Percentiles rank a stretch among this genome's conserved stretches.
phyloP scores from a whole-genome alignment of 371 early-diverging fungal genomes.

The Zychaea mexicana region DNA sequence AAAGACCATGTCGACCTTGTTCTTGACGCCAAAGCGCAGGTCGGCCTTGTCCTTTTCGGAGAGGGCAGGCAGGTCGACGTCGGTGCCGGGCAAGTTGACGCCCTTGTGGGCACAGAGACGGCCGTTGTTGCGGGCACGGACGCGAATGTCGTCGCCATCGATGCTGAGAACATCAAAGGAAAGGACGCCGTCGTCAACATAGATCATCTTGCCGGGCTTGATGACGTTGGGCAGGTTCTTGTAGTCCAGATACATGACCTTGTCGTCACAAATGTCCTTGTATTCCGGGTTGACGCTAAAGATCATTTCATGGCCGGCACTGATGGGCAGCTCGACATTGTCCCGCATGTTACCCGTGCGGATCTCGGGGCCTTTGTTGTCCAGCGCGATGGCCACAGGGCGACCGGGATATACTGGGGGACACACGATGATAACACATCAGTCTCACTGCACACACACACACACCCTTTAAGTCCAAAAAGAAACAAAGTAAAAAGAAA shows the following conservation, averaged over 20 bases:
- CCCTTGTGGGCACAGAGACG: slow-evolving; percentile 79
- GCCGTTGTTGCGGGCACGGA: slow-evolving; percentile 71
- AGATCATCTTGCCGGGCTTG: slow-evolving; percentile 81
- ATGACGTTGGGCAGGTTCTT: slow-evolving; percentile 81
- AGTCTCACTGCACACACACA: neutral
- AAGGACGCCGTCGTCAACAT: slow-evolving; percentile 82
- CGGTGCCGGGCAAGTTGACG: slow-evolving; percentile 86
- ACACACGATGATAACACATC: neutral
- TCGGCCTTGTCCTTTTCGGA: slow-evolving; percentile 95
- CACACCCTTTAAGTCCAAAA: too few species aligned
- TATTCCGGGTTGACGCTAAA: slow-evolving; percentile 78
- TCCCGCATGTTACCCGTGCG: slow-evolving; percentile 74
- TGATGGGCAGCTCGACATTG: slow-evolving; percentile 56
- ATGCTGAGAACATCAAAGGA: slow-evolving; percentile 74
- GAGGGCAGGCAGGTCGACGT: slow-evolving; percentile 90
- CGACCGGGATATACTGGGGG: slow-evolving; percentile 20
- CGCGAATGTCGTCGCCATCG: slow-evolving; percentile 60
- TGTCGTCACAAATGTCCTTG: slow-evolving; percentile 62
- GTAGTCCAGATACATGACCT: slow-evolving; percentile 84
- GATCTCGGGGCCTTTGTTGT: slow-evolving; percentile 89
- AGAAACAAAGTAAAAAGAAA: too few species aligned
- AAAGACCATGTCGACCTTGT: slow-evolving; percentile 95
- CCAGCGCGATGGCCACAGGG: slow-evolving; percentile 82
- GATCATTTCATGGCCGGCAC: slow-evolving; percentile 71
- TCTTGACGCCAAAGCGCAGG: slow-evolving; percentile 89